phyloP scores from a whole-genome alignment of 2,329 filamentous ascomycete genomes.

The Aaosphaeria arxii region DNA sequence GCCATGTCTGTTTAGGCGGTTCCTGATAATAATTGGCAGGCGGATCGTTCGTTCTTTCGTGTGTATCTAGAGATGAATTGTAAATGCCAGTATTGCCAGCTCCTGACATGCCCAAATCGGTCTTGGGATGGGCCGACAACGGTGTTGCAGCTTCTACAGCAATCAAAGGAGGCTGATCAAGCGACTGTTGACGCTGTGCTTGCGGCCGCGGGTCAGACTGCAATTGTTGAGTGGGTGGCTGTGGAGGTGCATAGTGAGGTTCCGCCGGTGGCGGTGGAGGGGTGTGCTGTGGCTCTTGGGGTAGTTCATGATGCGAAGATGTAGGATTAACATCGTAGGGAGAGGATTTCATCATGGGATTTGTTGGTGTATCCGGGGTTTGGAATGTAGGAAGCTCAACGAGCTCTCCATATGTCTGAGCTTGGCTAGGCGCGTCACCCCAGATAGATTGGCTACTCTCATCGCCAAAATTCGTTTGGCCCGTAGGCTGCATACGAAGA shows the following conservation, averaged over 20 bases:
- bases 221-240: neutral
- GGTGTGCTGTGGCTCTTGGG: neutral
- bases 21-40: constrained; percentile 11
- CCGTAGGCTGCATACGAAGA: constrained; percentile 37
- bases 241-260: neutral
- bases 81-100: constrained; percentile 28
- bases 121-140: constrained; percentile 16
- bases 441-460: constrained; percentile 40
- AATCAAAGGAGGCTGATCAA: constrained; percentile 26
- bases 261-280: neutral
- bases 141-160: constrained; percentile 22
- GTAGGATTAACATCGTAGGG: constrained; percentile 5
- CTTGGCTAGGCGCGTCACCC: constrained; percentile 29
- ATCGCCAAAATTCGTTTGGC: constrained; percentile 29
- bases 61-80: constrained; percentile 24
- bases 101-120: constrained; percentile 21
- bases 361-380: constrained; percentile 37
- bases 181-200: neutral
- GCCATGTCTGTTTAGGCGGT: constrained; percentile 19
- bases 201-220: neutral
- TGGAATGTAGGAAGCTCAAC: constrained; percentile 42
- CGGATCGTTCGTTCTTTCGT: constrained; percentile 21
- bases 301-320: constrained; percentile 1
- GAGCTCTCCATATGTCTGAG: constrained; percentile 27
- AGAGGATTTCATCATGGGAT: constrained; percentile 34